Evolutionary conservation across 179 eudicot genomes (phyloP).

Genomic region (Spinacia oleracea): DNA sequence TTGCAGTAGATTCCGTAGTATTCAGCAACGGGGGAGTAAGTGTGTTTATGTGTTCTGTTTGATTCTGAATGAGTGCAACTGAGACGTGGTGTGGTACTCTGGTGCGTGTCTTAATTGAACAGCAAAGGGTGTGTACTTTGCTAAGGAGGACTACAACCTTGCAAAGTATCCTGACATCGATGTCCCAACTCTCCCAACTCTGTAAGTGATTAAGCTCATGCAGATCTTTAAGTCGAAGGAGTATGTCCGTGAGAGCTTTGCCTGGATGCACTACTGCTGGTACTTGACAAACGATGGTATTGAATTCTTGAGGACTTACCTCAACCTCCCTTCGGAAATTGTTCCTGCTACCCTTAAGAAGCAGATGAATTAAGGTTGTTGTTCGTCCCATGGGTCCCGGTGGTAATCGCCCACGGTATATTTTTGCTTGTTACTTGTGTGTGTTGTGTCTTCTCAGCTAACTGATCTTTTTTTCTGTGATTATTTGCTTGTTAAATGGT

Average conservation of each 20-base stretch:
- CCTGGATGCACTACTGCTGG: constrained; percentile 88
- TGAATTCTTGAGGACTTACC: constrained; percentile 72
- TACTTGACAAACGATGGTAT: constrained; percentile 72
- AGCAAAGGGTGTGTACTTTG: constrained; percentile 79
- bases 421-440: neutral
- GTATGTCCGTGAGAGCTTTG: constrained; percentile 75
- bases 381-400: constrained; percentile 63
- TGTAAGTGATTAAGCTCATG: constrained; percentile 86
- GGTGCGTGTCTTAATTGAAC: neutral
- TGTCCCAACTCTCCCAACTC: constrained; percentile 74
- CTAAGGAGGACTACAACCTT: constrained; percentile 74
- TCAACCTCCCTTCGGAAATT: constrained; percentile 74
- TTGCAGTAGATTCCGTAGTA: too few species aligned
- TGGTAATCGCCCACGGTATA: constrained; percentile 77
- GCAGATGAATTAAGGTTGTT: constrained; percentile 53
- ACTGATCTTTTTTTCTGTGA: neutral
- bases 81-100: neutral
- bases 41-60: too few species aligned
- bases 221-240: constrained; percentile 86
- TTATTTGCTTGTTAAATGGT: neutral
- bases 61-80: too few species aligned
- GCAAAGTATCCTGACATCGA: constrained; percentile 81
- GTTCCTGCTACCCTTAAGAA: constrained; percentile 80
- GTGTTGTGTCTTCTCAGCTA: neutral
- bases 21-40: too few species aligned